Evolutionary conservation across 2,329 filamentous ascomycete species (phyloP).

Genomic region (Dichotomopilus funicola): DNA sequence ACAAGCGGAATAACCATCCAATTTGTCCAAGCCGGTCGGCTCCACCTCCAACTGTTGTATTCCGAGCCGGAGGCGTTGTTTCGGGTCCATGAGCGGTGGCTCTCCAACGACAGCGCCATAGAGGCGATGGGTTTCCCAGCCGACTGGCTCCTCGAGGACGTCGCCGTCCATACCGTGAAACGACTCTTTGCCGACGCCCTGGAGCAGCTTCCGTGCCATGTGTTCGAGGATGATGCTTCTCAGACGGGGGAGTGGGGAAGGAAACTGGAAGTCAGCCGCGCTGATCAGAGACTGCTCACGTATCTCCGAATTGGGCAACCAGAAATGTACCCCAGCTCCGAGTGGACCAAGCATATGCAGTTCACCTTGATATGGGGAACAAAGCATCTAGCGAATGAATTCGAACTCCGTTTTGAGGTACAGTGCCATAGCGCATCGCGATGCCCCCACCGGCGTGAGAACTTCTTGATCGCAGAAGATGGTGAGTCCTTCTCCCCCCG

Average conservation of each 20-base stretch:
- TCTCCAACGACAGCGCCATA: conserved; percentile 1
- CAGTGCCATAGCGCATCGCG: conserved; percentile 9
- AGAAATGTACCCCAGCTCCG: background rate
- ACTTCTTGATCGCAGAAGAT: conserved; percentile 3
- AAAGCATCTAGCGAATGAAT: too few relatives aligned
- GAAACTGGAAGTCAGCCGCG: conserved; percentile 6
- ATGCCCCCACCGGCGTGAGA: conserved; percentile 6
- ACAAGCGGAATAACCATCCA: conserved; percentile 4
- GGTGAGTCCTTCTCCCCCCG: background rate
- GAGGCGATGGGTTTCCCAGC: conserved; percentile 10
- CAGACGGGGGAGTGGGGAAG: background rate
- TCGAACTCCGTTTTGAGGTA: background rate
- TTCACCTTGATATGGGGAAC: background rate
- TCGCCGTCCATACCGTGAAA: conserved; percentile 12
- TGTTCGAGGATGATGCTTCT: background rate
- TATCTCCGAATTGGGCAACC: background rate
- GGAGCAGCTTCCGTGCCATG: conserved; percentile 8
- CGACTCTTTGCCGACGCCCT: conserved; percentile 13
- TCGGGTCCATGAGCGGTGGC: conserved; percentile 14
- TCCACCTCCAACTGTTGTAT: conserved; percentile 12
- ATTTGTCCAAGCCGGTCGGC: conserved; percentile 16
- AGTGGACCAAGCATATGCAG: background rate
- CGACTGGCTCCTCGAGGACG: background rate
- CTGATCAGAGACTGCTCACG: conserved; percentile 11
- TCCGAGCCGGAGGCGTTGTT: conserved; percentile 1